Base-by-base conservation (phyloP, 2,329 filamentous ascomycete species). In the Cytospora chrysosperma region DNA sequence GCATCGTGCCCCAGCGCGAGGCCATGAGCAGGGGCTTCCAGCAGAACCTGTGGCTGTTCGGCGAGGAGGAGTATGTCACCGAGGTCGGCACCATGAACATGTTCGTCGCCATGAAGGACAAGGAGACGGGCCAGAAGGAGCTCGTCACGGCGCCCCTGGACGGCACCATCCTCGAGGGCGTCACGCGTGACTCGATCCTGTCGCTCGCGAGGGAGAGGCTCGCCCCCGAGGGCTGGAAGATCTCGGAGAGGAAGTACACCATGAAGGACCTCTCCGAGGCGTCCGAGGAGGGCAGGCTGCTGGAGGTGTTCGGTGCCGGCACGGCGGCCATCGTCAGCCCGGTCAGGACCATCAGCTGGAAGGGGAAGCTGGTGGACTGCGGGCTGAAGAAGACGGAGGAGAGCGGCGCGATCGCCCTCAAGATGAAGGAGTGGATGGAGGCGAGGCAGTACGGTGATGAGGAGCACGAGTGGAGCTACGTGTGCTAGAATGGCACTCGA, bases 31-130 rank as follows among this genome's bases (percentile, higher is more conserved):
- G 93, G 62, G 95, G 95, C 26, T 97, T 93, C 84, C 94, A 98
- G 79, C 95, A 99, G 82, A 99, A 98, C 78, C 84, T 99, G 60
- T 99, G 95, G 95, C 81, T 99, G 34, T 99, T 98, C 74, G 93
- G 93, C 51, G 89, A 96, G 73, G 92, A 98, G 77, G 92, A 98
- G 76, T 97, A 89, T 73, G 89, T 98, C 64, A 99, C 95, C 54
- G 95, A 99, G 78, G 95, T 97, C 62, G 95, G 95, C 72, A 98
- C 95, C 63, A 99, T 99, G 95, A 99, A 99, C 79, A 88, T 99
- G 75, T 99, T 98, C 73, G 89, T 90, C 34, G 93, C 90, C 50
- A 79, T 98, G 70, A 88, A 87, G 79, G 88, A 96, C 81, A 91
- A 91, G 82, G 84, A 91, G 76, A 95, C 92, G 15, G 95, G 94